phyloP scores from a whole-genome alignment of 2,329 filamentous ascomycete species.

The Verticillium zaregamsianum region DNA sequence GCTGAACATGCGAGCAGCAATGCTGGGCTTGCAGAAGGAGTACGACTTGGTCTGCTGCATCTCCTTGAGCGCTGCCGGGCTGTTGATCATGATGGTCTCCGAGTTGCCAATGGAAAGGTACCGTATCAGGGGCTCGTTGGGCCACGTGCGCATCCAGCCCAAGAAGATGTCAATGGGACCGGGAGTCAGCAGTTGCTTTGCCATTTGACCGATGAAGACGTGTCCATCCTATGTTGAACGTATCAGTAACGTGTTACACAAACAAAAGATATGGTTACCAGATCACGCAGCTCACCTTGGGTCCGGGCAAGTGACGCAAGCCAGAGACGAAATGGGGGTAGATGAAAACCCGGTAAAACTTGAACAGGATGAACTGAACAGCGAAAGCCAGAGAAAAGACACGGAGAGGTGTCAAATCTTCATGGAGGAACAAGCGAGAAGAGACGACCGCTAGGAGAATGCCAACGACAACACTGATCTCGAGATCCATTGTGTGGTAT shows the following conservation, averaged over 20 bases:
- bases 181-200: conserved; percentile 23
- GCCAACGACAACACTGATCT: background rate
- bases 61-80: conserved; percentile 27
- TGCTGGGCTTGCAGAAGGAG: conserved; percentile 29
- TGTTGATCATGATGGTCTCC: conserved; percentile 34
- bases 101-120: conserved; percentile 28
- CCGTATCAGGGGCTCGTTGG: conserved; percentile 31
- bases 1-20: conserved; percentile 25
- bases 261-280: background rate
- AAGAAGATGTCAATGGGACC: conserved; percentile 22
- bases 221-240: conserved; percentile 26
- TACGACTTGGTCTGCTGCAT: conserved; percentile 35
- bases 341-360: conserved; percentile 31
- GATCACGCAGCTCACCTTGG: conserved; percentile 24
- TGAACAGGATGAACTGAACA: conserved; percentile 14
- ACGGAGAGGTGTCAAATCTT: background rate
- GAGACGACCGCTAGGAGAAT: background rate
- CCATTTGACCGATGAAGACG: conserved; percentile 34
- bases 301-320: conserved; percentile 38
- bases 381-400: background rate
- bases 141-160: conserved; percentile 25
- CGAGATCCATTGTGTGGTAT: background rate
- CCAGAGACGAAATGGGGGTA: conserved; percentile 39
- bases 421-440: background rate
- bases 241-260: background rate